Conservation (phyloP, 306 rosid species). For the Acacia confusa region DNA sequence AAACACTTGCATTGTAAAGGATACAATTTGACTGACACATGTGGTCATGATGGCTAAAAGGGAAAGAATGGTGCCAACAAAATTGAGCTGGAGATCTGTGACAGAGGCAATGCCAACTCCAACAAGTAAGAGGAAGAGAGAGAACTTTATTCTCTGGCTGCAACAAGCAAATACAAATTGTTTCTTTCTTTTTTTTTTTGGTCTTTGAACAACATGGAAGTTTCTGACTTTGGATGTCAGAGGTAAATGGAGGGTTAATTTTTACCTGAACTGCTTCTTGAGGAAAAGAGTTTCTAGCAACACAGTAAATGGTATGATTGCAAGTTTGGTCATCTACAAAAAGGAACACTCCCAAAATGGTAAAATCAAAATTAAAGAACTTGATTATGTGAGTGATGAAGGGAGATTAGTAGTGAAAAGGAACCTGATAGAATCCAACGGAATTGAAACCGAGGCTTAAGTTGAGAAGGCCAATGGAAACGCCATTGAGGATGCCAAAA, state of each 20-base stretch:
- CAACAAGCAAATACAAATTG: constrained; percentile 25
- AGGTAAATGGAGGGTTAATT: neutral
- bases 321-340: constrained; percentile 97
- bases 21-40: constrained; percentile 96
- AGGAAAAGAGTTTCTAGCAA: constrained; percentile 78
- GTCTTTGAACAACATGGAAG: neutral
- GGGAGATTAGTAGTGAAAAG: neutral
- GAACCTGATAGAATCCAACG: constrained; percentile 96
- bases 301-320: constrained; percentile 96
- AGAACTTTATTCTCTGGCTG: constrained; percentile 80
- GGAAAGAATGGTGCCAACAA: constrained; percentile 77
- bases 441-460: constrained; percentile 95
- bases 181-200: neutral
- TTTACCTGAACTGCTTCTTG: constrained; percentile 89
- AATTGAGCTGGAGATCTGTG: constrained; percentile 96
- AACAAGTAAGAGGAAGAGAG: constrained; percentile 71
- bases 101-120: constrained; percentile 98
- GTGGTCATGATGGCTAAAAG: constrained; percentile 90
- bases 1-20: constrained; percentile 33
- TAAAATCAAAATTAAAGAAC: neutral
- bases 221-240: neutral
- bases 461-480: constrained; percentile 94
- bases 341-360: constrained; percentile 5
- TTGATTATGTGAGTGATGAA: neutral
- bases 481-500: constrained; percentile 85